Percentiles rank a stretch among this genome's conserved stretches.
Evolutionary conservation across 805 yeast species (phyloP).

Genomic region (Starmerella stigmatis): DNA sequence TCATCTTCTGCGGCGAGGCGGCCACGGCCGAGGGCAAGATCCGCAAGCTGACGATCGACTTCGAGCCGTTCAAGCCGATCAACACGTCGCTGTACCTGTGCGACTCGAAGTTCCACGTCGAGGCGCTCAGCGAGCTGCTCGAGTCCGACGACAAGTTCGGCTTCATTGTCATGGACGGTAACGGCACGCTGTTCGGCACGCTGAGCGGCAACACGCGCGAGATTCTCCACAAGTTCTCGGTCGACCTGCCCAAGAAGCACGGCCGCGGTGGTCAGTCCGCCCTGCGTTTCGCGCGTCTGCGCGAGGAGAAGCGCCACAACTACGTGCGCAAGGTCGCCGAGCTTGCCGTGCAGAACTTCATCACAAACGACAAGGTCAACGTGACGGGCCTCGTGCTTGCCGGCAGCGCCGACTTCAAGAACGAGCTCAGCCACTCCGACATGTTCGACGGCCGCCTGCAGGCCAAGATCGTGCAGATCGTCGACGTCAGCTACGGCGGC

Average conservation of each 20-base stretch:
- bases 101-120: conserved; percentile 97
- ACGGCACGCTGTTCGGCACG: conserved; percentile 91
- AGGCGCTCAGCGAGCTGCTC: conserved; percentile 83
- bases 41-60: conserved; percentile 90
- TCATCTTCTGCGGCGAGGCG: conserved; percentile 96
- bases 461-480: conserved; percentile 79
- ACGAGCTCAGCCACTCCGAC: conserved; percentile 84
- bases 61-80: conserved; percentile 98
- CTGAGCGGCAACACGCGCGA: conserved; percentile 96
- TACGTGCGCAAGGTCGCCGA: conserved; percentile 97
- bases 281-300: conserved; percentile 93
- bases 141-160: conserved; percentile 96
- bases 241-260: conserved; percentile 97
- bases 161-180: conserved; percentile 98
- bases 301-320: conserved; percentile 98
- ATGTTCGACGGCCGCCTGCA: conserved; percentile 83
- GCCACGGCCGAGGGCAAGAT: conserved; percentile 95
- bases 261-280: conserved; percentile 99
- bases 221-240: conserved; percentile 88
- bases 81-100: conserved; percentile 92
- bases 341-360: conserved; percentile 93
- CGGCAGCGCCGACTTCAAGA: conserved; percentile 98
- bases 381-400: conserved; percentile 93
- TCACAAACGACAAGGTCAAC: conserved; percentile 86
- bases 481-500: conserved; percentile 97